Evolutionary conservation across 139 green algal species (phyloP), one percentile per base, ranked within the genome.

Genomic region (Spirogloea muscicola): DNA sequence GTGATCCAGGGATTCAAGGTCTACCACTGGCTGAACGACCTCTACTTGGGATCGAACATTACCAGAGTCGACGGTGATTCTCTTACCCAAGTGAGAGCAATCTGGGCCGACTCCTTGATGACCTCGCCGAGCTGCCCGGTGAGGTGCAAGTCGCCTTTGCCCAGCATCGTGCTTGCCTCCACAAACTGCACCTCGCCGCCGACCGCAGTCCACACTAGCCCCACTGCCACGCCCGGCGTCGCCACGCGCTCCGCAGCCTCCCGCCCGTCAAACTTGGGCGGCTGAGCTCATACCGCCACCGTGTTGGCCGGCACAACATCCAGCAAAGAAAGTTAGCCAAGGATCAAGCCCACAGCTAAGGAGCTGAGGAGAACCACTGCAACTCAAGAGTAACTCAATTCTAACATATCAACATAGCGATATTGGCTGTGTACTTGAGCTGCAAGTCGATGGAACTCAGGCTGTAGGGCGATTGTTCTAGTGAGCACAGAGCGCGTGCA

Each of bases 121-220:
- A 94, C 89, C 5, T 92, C 86, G 0, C 87, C 89, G 37, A 89
- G 80, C 74, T 94, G 89, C 3, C 89, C 89, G 0, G 90, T 93
- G 6, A 94, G 82, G 34, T 81, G 88, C 49, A 94, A 81, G 42
- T 63, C n/a, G 5, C 46, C 74, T 37, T 82, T 67, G 38, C 78
- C 74, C 33, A 29, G 33, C 74, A 88, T 83, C 13, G 58, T 49
- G 39, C 68, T 83, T 38, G 82, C 87, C 82, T 94, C 89, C 7
- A 94, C 84, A 77, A 88, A 91, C 83, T 91, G 86, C 37, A 94
- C 82, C 1, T 77, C 67, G 27, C 88, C 88, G 1, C 89, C 89
- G 9, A 80, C 78, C 16, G 85, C 64, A 1, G 89, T 94, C 89
- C 89, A 94, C 29, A 91, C 88, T 74, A 94, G 81, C 0, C 89